phyloP scores from a whole-genome alignment of 2,329 filamentous ascomycete species.

The Cercospora brassicicola region DNA sequence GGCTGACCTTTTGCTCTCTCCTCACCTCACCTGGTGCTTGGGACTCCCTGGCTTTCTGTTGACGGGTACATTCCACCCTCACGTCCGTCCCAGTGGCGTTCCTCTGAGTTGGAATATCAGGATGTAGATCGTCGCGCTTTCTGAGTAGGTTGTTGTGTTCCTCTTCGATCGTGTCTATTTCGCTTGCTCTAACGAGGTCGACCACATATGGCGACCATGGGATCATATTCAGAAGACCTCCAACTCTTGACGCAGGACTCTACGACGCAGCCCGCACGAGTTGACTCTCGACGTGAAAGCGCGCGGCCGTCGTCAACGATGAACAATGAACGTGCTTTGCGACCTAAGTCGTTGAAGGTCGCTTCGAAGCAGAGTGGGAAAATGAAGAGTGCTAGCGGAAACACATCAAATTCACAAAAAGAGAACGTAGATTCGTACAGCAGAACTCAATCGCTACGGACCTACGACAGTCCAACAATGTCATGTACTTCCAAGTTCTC shows the following conservation, averaged over 20 bases:
- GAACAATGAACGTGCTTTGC: neutral
- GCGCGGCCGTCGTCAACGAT: neutral
- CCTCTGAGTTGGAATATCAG: neutral
- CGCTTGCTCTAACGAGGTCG: too few relatives aligned
- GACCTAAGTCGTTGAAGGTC: neutral
- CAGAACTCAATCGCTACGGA: neutral
- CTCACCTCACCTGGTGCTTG: conserved; percentile 15
- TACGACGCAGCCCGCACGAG: neutral
- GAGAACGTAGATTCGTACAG: neutral
- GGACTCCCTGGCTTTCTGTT: conserved; percentile 29
- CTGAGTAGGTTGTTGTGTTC: neutral
- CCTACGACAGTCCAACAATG: neutral
- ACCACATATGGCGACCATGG: neutral
- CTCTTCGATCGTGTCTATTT: neutral
- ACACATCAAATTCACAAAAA: neutral
- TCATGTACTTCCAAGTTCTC: neutral
- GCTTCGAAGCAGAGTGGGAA: neutral
- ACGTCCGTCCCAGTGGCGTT: conserved; percentile 22
- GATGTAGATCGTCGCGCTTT: conserved; percentile 10
- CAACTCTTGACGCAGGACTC: neutral
- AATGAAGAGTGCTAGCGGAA: neutral
- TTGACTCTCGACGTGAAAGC: neutral
- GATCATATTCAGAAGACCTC: neutral
- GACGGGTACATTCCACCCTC: conserved; percentile 37
- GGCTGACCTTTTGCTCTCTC: neutral